Evolutionary conservation across 2,329 filamentous ascomycete genomes (phyloP).

Genomic region (Epichloe aotearoae): DNA sequence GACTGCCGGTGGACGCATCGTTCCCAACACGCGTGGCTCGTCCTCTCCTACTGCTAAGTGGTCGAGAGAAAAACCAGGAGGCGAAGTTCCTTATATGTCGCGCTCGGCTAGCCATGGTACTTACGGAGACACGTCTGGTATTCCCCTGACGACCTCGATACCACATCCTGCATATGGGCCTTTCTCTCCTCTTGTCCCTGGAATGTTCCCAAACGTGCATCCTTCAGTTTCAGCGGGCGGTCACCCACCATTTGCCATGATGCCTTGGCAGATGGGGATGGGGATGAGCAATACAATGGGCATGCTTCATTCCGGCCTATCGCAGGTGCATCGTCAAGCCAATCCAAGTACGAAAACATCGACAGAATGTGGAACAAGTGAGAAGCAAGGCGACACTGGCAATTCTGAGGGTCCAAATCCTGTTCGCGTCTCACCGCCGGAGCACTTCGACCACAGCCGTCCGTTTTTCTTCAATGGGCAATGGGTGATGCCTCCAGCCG

Average conservation of each 20-base stretch:
- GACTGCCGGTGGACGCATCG: constrained; percentile 53
- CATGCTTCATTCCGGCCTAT: constrained; percentile 13
- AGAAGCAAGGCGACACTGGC: constrained; percentile 19
- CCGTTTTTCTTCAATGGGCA: constrained; percentile 33
- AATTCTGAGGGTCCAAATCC: constrained; percentile 19
- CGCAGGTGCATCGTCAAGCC: constrained; percentile 10
- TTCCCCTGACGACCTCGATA: constrained; percentile 6
- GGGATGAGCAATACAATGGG: constrained; percentile 18
- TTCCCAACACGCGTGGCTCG: constrained; percentile 46
- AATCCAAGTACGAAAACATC: constrained; percentile 10
- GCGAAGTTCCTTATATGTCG: constrained; percentile 11
- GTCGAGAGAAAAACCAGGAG: constrained; percentile 25
- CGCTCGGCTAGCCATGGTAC: constrained; percentile 10
- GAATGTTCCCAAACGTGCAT: constrained; percentile 17
- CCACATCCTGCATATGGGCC: constrained; percentile 16
- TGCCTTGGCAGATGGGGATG: constrained; percentile 28
- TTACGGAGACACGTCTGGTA: constrained; percentile 4
- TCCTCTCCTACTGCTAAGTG: constrained; percentile 40
- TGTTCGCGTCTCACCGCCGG: constrained; percentile 25
- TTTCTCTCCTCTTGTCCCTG: constrained; percentile 19
- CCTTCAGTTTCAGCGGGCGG: constrained; percentile 18
- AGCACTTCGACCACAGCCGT: constrained; percentile 32
- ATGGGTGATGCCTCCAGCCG: constrained; percentile 23
- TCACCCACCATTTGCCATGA: constrained; percentile 21
- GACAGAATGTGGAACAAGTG: constrained; percentile 11